Evolutionary conservation across 768 basidiomycete genomes (phyloP), one percentile per base, ranked within the genome.

Genomic region (Lentinula lateritia): DNA sequence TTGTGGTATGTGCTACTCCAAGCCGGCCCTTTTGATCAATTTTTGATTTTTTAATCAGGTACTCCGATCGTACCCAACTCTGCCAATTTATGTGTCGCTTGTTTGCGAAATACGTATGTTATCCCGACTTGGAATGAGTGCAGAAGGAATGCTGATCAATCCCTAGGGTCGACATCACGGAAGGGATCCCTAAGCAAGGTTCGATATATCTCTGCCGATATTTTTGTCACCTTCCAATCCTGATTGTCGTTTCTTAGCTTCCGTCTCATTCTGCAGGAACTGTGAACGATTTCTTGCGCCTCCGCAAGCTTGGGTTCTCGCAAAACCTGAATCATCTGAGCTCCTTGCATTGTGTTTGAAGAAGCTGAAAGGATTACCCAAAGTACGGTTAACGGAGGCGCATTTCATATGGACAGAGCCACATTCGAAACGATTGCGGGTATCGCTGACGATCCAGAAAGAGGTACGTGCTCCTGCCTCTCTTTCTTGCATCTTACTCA

Each of bases 371-470:
- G 95, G 95, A 2, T 79, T 98, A 23, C 89, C 86, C 68, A 95
- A 93, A 79, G 94, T 98, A 32, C 90, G 96, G 53, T 76, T 99
- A 46, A 95, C 97, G n/a, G 96, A 98, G 64, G 97, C 97, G 2
- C 92, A 94, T 65, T 98, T 98, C 73, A 93, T 98, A 69, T 99
- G 97, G 97, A 99, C 97, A 20, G 97, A 99, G 70, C 97, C 97
- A 2, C 96, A 99, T 75, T 95, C 92, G 42, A 95, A 95, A 70
- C 84, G 97, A 41, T 73, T 98, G 64, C 84, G 93, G 52, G 87
- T 99, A 60, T 96, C 96, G 58, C 76, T 99, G 68, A 97, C 96
- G 0, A 95, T 99, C 64, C 97, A 99, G 77, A 99, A 99, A 79
- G 97, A 98, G 82, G 94, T 94, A 50, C 28, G 85, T 70, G 13